phyloP scores from a whole-genome alignment of 2,329 filamentous ascomycete species.

The Ceratocystis smalleyi region DNA sequence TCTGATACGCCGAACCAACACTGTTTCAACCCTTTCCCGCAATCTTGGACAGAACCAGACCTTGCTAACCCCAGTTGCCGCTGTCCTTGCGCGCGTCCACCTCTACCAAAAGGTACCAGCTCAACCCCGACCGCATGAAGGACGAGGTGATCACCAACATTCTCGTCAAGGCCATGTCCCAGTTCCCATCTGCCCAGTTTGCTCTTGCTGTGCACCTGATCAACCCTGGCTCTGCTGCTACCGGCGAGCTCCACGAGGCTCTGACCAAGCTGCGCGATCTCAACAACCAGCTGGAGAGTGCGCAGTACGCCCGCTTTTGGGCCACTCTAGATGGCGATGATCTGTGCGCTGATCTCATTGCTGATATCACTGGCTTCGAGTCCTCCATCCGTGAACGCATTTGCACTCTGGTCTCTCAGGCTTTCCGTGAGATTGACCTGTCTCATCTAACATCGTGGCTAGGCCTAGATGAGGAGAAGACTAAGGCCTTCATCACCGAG shows the following conservation, averaged over 20 bases:
- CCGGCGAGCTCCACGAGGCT: constrained; percentile 71
- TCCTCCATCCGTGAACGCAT: constrained; percentile 84
- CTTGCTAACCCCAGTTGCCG: constrained; percentile 9
- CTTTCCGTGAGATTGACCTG: constrained; percentile 57
- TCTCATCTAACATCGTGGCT: constrained; percentile 60
- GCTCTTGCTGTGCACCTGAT: constrained; percentile 86
- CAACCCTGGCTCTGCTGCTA: constrained; percentile 53
- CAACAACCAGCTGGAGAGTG: constrained; percentile 74
- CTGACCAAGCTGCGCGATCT: constrained; percentile 73
- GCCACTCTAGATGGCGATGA: constrained; percentile 82
- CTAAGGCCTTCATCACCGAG: constrained; percentile 66
- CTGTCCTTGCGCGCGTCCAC: not conserved
- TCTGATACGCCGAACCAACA: constrained; percentile 54
- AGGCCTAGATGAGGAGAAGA: constrained; percentile 50
- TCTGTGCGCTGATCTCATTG: constrained; percentile 85
- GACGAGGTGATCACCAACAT: constrained; percentile 98
- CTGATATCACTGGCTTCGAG: constrained; percentile 89
- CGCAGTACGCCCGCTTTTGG: constrained; percentile 90
- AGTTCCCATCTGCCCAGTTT: constrained; percentile 95
- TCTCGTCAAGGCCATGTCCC: constrained; percentile 91
- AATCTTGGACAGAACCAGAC: not conserved
- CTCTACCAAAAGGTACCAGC: constrained; percentile 65
- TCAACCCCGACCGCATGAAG: constrained; percentile 95
- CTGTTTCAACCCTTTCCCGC: constrained; percentile 57
- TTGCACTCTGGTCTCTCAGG: constrained; percentile 68